These are phyloP conservation scores for Fraxinus greggii DNA, from an alignment of 305 asterid genomes.

Conservation along the genomic window DNA sequence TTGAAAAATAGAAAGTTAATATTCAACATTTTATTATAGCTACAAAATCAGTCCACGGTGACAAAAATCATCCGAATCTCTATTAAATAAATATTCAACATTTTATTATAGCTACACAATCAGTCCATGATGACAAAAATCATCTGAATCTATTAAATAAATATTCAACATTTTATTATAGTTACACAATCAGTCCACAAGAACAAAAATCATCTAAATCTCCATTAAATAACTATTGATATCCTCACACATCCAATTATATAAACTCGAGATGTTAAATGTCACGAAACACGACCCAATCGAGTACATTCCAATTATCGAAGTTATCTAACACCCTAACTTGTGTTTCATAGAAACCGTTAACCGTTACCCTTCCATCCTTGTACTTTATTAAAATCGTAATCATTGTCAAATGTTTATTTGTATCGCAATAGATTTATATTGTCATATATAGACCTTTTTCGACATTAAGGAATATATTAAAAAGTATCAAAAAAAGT, in stretches of 20 bases:
- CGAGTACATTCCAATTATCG: background rate
- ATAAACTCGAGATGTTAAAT: no score
- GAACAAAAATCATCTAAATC: background rate
- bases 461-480: background rate
- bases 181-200: background rate
- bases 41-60: background rate
- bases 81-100: no score
- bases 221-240: background rate
- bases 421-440: background rate
- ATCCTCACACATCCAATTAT: background rate
- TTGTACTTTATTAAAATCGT: no score
- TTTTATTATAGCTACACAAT: no score
- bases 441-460: background rate
- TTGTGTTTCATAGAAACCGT: background rate
- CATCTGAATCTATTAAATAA: no score
- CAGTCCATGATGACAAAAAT: no score
- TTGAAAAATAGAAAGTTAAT: background rate
- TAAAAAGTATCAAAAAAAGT: background rate
- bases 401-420: background rate
- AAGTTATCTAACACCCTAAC: background rate
- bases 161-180: no score
- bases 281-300: no score
- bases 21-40: background rate
- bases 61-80: background rate
- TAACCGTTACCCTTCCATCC: background rate